Base-by-base conservation (phyloP, 306 rosid genomes). In the Myrica gale region DNA sequence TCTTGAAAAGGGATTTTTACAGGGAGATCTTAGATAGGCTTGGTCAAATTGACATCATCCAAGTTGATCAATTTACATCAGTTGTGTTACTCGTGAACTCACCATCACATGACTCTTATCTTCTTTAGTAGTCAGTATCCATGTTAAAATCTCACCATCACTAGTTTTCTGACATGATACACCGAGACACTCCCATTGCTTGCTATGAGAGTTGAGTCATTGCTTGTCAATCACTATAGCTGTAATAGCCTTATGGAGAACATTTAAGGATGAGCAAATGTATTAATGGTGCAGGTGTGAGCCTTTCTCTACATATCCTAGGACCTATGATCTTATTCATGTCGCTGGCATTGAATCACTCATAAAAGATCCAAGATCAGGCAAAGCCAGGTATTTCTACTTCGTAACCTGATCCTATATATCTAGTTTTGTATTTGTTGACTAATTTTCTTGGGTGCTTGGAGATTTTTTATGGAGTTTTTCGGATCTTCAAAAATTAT, bases 221-320 rank as follows among this genome's bases (percentile, higher is more conserved):
- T 32, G 37, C 37, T 70, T 8, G 26, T 78, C 26, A 74, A 44
- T 47, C 39, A 10, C 8, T 76, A 1, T 67, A 60, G 51, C 71
- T 61, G 23, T 77, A 37, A 61, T 67, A 68, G 61, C 78, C 17
- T 43, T 51, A 51, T 48, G 43, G 68, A 37, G 37, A 61, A 23
- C 54, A 23, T 69, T n/a, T 58, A 54, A 68, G 74, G 75, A 20
- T 65, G 86, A 69, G 68, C 55, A 80, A 80, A 84, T 60, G 82
- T 77, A 57, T 74, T 84, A 76, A 74, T 80, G 70, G 72, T 81
- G 37, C 83, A 96, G 99, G 99, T 96, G 99, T 62, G 99, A 96
- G 82, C 99, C 99, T 55, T 96, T 96, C 90, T 96, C 99, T 20
- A 96, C 99, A 0, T 96, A 96, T 82, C 99, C 99, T 47, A 97